Conservation (phyloP, 176 grass and related monocot genomes). For the Eremochloa ophiuroides region DNA sequence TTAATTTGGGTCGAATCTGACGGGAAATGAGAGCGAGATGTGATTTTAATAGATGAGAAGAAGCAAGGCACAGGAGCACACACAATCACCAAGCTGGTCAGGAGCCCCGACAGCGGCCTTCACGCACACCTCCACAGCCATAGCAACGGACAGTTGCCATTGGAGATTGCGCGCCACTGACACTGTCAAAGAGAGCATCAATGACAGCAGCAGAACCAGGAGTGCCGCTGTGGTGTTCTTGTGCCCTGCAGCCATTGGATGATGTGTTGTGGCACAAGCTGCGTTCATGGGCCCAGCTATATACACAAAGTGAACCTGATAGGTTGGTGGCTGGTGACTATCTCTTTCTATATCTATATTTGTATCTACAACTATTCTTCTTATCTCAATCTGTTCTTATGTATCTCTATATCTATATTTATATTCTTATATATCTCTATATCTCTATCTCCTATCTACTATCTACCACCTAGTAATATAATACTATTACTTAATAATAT, state of each 20-base stretch:
- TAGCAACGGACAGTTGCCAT: neutral
- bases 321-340: neutral
- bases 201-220: neutral
- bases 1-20: neutral
- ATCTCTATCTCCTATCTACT: neutral
- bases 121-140: constrained; percentile 62
- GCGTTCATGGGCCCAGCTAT: neutral
- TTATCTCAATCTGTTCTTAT: neutral
- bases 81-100: constrained; percentile 71
- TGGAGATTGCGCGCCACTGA: neutral
- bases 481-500: no score
- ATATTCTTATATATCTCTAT: neutral
- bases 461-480: neutral
- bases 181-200: neutral
- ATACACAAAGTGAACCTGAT: neutral
- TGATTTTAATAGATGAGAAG: neutral
- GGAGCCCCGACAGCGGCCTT: constrained; percentile 63
- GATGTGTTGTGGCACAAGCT: neutral
- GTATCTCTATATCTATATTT: neutral
- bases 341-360: neutral
- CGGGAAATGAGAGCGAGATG: neutral
- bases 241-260: neutral
- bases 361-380: neutral
- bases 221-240: neutral
- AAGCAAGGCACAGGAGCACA: neutral